A percentile compares a stretch with the other conserved stretches of the same genome.
Conservation (phyloP, 345 rosid species). For the Eutrema heterophyllum region DNA sequence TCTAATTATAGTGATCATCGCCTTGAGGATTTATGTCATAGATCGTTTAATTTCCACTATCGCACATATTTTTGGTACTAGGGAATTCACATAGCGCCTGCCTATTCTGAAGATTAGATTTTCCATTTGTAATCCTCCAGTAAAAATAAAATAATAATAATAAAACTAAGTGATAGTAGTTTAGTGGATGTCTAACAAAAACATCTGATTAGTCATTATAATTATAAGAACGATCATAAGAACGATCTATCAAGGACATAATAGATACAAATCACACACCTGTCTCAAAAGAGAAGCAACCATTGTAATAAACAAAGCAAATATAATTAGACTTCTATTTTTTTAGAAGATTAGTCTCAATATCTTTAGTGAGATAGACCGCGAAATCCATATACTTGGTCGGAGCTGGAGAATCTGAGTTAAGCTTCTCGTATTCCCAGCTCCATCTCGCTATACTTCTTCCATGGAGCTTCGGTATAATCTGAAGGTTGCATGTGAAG, state of each 20-base stretch:
- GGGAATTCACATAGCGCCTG: too few relatives aligned
- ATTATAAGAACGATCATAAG: neutral
- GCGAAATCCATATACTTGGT: slow-evolving; percentile 19
- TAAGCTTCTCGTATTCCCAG: slow-evolving; percentile 28
- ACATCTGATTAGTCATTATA: too few relatives aligned
- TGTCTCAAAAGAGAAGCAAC: neutral
- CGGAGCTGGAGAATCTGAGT: slow-evolving; percentile 13
- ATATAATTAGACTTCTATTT: neutral
- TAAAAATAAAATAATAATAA: too few relatives aligned
- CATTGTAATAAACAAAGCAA: neutral
- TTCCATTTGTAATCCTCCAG: too few relatives aligned
- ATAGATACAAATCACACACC: neutral
- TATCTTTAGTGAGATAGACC: slow-evolving; percentile 15
- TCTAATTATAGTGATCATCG: too few relatives aligned
- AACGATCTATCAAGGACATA: neutral
- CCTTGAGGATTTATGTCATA: too few relatives aligned
- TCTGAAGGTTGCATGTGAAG: slow-evolving; percentile 9
- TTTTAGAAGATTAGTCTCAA: slow-evolving; percentile 20
- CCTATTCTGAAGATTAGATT: too few relatives aligned
- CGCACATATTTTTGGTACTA: too few relatives aligned
- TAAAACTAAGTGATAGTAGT: too few relatives aligned
- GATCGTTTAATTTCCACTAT: too few relatives aligned
- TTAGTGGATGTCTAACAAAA: too few relatives aligned
- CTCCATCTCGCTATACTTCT: slow-evolving; percentile 23
- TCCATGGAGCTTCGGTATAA: slow-evolving; percentile 17